A percentile compares a stretch with the other conserved stretches of the same genome.
These are phyloP conservation scores for Lachancea meyersii DNA, from an alignment of 805 yeast species.

Conservation along the genomic window DNA sequence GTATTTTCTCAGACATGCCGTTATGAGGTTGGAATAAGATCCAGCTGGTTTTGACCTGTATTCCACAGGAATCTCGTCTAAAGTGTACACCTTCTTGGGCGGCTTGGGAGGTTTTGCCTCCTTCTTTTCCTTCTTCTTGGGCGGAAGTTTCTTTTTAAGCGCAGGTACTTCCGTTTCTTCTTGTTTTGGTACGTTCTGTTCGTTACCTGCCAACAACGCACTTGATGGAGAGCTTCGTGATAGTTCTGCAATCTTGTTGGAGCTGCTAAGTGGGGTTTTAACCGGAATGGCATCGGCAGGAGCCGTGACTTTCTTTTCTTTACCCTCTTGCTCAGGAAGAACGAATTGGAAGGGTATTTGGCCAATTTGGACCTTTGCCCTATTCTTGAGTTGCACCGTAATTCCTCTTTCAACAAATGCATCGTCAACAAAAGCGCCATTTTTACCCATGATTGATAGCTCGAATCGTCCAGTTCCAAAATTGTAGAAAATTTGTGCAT, in stretches of 20 bases:
- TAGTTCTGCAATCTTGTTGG: slow-evolving; percentile 15
- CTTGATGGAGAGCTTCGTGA: slow-evolving; percentile 5
- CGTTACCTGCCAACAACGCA: slow-evolving; percentile 16
- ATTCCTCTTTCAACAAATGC: slow-evolving; percentile 82
- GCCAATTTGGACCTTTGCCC: slow-evolving; percentile 85
- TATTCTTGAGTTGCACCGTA: slow-evolving; percentile 80
- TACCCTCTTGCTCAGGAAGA: slow-evolving; percentile 58
- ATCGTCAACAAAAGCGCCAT: slow-evolving; percentile 96
- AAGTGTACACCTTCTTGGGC: slow-evolving; percentile 57
- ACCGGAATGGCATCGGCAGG: slow-evolving; percentile 59
- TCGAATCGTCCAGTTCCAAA: slow-evolving; percentile 95
- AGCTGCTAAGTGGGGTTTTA: slow-evolving; percentile 42
- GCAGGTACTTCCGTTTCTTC: slow-evolving; percentile 42
- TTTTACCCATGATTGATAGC: slow-evolving; percentile 82
- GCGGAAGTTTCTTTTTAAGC: slow-evolving; percentile 36
- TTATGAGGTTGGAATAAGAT: slow-evolving; percentile 75
- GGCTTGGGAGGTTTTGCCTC: slow-evolving; percentile 46
- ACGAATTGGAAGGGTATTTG: slow-evolving; percentile 85
- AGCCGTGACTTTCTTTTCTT: slow-evolving; percentile 39
- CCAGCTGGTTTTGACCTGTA: slow-evolving; percentile 77
- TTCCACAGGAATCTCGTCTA: slow-evolving; percentile 85
- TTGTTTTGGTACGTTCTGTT: slow-evolving; percentile 35
- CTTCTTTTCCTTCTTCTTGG: slow-evolving; percentile 41
- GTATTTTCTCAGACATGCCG: slow-evolving; percentile 65
- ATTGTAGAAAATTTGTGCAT: slow-evolving; percentile 93